phyloP scores from a whole-genome alignment of 2,329 filamentous ascomycete species.

The Xylariaceae sp. region DNA sequence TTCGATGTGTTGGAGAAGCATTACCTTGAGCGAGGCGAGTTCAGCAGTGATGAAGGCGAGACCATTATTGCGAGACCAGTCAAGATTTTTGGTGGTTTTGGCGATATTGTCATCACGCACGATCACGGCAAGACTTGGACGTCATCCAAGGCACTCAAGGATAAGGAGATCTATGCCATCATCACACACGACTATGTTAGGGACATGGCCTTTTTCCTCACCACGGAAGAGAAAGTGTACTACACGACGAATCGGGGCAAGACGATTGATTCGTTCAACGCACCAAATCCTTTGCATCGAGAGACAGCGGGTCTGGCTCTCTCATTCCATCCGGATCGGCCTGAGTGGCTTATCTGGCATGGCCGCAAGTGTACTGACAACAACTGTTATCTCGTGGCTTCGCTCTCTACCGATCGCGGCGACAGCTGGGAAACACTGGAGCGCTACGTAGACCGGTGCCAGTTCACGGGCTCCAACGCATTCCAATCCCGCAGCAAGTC shows the following conservation, averaged over 20 bases:
- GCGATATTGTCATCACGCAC: constrained; percentile 66
- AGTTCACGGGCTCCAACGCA: constrained; percentile 69
- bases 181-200: constrained; percentile 75
- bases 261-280: constrained; percentile 67
- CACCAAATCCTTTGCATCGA: constrained; percentile 49
- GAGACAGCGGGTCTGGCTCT: constrained; percentile 44
- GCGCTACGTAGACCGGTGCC: constrained; percentile 72
- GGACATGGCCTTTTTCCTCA: constrained; percentile 83
- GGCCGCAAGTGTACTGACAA: constrained; percentile 62
- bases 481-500: constrained; percentile 48
- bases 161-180: constrained; percentile 64
- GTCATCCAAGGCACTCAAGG: constrained; percentile 54
- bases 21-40: constrained; percentile 74
- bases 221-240: constrained; percentile 57
- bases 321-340: constrained; percentile 76
- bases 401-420: constrained; percentile 73
- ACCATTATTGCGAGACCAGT: constrained; percentile 56
- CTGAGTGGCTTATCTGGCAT: constrained; percentile 90
- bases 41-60: constrained; percentile 63
- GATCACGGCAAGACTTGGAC: constrained; percentile 90
- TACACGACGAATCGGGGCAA: constrained; percentile 78
- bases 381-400: constrained; percentile 67
- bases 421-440: constrained; percentile 71
- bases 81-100: constrained; percentile 41
- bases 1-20: constrained; percentile 49